These are phyloP conservation scores for Clavispora carvajalis DNA, from an alignment of 805 yeast species.

Conservation along the genomic window DNA sequence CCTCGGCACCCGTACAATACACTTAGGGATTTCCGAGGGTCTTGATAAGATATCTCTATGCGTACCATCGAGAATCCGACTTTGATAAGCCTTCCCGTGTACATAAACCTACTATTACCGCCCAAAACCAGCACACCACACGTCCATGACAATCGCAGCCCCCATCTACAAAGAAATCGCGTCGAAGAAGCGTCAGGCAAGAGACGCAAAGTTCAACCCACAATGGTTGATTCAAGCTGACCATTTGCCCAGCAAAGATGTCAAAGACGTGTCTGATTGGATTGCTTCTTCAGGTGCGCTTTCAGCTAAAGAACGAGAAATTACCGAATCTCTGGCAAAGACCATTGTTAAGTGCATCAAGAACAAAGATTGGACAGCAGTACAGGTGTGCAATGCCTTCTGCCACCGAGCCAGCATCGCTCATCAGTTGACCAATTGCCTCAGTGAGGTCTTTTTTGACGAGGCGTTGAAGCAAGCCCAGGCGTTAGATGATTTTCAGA, in stretches of 20 bases:
- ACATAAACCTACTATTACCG: no score
- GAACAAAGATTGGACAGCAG: slow-evolving; percentile 28
- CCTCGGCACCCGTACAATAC: background rate
- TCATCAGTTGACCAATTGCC: slow-evolving; percentile 46
- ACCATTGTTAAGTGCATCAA: slow-evolving; percentile 25
- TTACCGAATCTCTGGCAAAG: slow-evolving; percentile 30
- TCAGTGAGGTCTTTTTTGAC: slow-evolving; percentile 32
- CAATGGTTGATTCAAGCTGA: slow-evolving; percentile 41
- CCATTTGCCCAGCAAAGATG: slow-evolving; percentile 23
- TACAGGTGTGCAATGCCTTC: slow-evolving; percentile 48
- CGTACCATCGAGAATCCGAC: no score
- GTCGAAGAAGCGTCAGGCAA: slow-evolving; percentile 32
- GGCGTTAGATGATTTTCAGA: slow-evolving; percentile 20
- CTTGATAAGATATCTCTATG: background rate
- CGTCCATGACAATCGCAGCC: background rate
- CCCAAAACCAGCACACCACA: background rate
- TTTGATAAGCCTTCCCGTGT: no score
- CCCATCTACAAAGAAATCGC: slow-evolving; percentile 34
- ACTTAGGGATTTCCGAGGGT: background rate
- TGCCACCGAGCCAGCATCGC: slow-evolving; percentile 55
- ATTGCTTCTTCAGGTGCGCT: slow-evolving; percentile 32
- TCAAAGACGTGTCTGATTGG: slow-evolving; percentile 36
- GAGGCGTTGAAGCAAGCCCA: slow-evolving; percentile 21
- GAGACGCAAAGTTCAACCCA: slow-evolving; percentile 38
- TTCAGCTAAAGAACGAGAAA: slow-evolving; percentile 30